phyloP scores from a whole-genome alignment of 2,329 filamentous ascomycete species.

The Stachybotrys echinatus region DNA sequence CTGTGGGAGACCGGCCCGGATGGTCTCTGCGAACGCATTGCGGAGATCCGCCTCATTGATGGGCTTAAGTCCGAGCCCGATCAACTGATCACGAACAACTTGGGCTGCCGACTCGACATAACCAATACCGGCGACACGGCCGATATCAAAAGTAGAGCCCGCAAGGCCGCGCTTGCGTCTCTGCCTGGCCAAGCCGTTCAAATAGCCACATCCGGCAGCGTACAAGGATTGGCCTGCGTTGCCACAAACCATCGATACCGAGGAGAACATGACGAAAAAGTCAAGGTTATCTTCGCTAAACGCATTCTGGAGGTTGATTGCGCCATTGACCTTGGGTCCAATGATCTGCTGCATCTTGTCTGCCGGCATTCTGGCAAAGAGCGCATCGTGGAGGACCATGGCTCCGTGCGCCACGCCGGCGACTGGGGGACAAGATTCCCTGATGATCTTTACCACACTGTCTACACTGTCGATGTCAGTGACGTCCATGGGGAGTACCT shows the following conservation, averaged over 20 bases:
- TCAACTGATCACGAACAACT: neutral
- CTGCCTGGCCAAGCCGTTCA: conserved; percentile 21
- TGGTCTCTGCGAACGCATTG: neutral
- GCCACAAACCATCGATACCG: conserved; percentile 25
- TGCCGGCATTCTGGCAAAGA: conserved; percentile 23
- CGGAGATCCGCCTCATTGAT: neutral
- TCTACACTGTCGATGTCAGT: conserved; percentile 4
- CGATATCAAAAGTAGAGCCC: conserved; percentile 32
- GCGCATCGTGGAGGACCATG: conserved; percentile 34
- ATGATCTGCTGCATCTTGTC: conserved; percentile 21
- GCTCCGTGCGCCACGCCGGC: conserved; percentile 37
- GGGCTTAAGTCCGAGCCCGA: neutral
- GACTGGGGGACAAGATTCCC: conserved; percentile 22
- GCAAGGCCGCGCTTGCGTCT: conserved; percentile 25
- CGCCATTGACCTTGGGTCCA: conserved; percentile 32
- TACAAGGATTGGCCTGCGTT: conserved; percentile 32
- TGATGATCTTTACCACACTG: conserved; percentile 7
- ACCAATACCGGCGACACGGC: conserved; percentile 2
- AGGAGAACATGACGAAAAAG: conserved; percentile 38
- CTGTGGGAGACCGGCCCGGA: neutral
- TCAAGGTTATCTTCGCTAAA: conserved; percentile 24
- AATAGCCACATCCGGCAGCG: conserved; percentile 30
- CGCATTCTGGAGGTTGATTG: conserved; percentile 21
- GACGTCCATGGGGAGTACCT: conserved; percentile 7
- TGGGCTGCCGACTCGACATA: neutral